Evolutionary conservation across 2,329 filamentous ascomycete genomes (phyloP).

Genomic region (Talaromyces sp.): DNA sequence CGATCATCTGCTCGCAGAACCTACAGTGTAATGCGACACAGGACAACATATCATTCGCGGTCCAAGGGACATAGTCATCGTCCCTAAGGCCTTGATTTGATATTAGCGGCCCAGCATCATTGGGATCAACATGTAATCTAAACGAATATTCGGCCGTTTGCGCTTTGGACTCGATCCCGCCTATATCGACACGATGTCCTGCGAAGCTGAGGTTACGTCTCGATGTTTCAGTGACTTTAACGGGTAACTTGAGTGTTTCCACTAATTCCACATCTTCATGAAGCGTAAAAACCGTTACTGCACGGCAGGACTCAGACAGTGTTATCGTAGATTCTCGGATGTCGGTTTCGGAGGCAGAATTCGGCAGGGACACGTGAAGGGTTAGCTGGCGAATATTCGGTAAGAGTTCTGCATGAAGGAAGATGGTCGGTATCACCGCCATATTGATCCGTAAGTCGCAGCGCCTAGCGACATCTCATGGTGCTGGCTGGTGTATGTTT

Average conservation of each 20-base stretch:
- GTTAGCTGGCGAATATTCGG: constrained; percentile 60
- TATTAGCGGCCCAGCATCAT: constrained; percentile 19
- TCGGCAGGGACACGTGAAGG: constrained; percentile 52
- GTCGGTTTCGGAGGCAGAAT: constrained; percentile 5
- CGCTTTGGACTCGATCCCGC: constrained; percentile 13
- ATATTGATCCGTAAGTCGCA: not conserved
- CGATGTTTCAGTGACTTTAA: constrained; percentile 31
- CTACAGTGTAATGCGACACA: constrained; percentile 38
- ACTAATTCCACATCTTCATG: not conserved
- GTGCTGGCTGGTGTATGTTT: not conserved
- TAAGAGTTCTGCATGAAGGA: constrained; percentile 59
- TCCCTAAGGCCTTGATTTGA: constrained; percentile 21
- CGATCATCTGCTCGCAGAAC: constrained; percentile 32
- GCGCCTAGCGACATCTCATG: not conserved
- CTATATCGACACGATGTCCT: constrained; percentile 12
- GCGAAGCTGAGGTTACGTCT: constrained; percentile 23
- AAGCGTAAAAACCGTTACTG: constrained; percentile 38
- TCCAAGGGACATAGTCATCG: constrained; percentile 38
- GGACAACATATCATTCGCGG: constrained; percentile 36
- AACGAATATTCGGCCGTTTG: constrained; percentile 48
- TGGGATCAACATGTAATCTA: constrained; percentile 51
- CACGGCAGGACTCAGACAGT: constrained; percentile 36
- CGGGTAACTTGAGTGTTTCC: constrained; percentile 50
- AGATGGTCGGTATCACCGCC: constrained; percentile 25
- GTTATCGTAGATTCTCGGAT: constrained; percentile 24